Conservation (phyloP, 352 stramenopile genomes). For the Bremia lactucae region DNA sequence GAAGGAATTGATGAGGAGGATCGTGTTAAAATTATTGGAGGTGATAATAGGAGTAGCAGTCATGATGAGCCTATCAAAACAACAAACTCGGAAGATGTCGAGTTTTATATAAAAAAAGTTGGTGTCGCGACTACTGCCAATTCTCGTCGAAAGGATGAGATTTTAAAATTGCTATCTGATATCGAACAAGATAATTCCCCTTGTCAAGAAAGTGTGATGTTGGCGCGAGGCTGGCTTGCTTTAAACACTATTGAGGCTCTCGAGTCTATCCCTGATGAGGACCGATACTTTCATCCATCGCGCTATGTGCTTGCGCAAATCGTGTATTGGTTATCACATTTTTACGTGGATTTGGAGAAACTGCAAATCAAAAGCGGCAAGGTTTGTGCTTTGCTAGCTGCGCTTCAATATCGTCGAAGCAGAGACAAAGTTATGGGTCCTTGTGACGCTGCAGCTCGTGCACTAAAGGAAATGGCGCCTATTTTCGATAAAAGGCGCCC, state of each 20-base stretch:
- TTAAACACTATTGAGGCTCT: slow-evolving; percentile 66
- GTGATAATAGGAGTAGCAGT: neutral
- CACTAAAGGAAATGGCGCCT: slow-evolving; percentile 40
- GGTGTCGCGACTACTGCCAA: slow-evolving; percentile 1
- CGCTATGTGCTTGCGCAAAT: slow-evolving; percentile 44
- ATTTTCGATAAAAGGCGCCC: slow-evolving; percentile 59
- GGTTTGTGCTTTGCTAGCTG: slow-evolving; percentile 11
- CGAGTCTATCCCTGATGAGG: slow-evolving; percentile 63
- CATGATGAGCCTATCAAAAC: too few species aligned
- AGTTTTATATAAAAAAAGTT: neutral
- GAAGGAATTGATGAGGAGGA: slow-evolving; percentile 31
- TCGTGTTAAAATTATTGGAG: slow-evolving; percentile 13
- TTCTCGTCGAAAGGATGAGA: slow-evolving; percentile 30
- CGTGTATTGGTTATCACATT: slow-evolving; percentile 38
- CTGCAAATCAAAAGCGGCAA: slow-evolving; percentile 4
- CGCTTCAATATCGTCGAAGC: slow-evolving; percentile 15
- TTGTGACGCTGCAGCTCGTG: slow-evolving; percentile 25
- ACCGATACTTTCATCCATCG: slow-evolving; percentile 75
- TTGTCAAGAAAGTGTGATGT: slow-evolving; percentile 12
- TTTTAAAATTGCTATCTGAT: slow-evolving; percentile 24
- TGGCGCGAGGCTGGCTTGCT: slow-evolving; percentile 31
- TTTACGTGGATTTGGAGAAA: slow-evolving; percentile 16
- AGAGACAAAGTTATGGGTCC: slow-evolving; percentile 10
- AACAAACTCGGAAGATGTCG: neutral
- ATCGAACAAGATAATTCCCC: slow-evolving; percentile 5